These are phyloP conservation scores for Aspergillus ustus DNA, from an alignment of 2,329 filamentous ascomycete genomes.

Conservation along the genomic window DNA sequence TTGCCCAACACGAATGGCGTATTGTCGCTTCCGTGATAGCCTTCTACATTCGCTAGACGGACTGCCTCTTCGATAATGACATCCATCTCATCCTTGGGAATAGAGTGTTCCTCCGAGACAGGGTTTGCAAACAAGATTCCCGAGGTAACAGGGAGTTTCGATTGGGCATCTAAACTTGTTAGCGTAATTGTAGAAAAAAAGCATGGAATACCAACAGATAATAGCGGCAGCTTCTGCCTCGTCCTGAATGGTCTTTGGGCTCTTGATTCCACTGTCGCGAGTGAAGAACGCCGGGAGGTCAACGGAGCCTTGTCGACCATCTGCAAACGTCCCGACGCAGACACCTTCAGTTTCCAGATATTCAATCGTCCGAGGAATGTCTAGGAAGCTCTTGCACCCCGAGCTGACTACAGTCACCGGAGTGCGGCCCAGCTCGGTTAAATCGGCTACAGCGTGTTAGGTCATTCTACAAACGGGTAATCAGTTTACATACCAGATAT, in stretches of 20 bases:
- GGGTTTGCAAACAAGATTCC: slow-evolving; percentile 90
- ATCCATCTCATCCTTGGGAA: slow-evolving; percentile 74
- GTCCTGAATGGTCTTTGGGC: slow-evolving; percentile 73
- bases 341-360: slow-evolving; percentile 73
- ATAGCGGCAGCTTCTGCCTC: slow-evolving; percentile 88
- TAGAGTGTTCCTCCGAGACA: slow-evolving; percentile 71
- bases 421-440: slow-evolving; percentile 90
- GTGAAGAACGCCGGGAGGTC: slow-evolving; percentile 95
- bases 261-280: slow-evolving; percentile 79
- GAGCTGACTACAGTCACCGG: slow-evolving; percentile 85
- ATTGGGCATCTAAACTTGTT: slow-evolving; percentile 66
- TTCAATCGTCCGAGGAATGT: slow-evolving; percentile 88
- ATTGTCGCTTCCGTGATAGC: slow-evolving; percentile 73
- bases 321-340: slow-evolving; percentile 85
- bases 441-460: slow-evolving; percentile 64
- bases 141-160: slow-evolving; percentile 71
- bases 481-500: slow-evolving; percentile 62
- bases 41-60: slow-evolving; percentile 65
- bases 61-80: slow-evolving; percentile 70
- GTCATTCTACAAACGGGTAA: neutral
- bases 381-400: slow-evolving; percentile 94
- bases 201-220: slow-evolving; percentile 61
- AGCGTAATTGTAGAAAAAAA: slow-evolving; percentile 1
- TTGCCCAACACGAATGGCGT: slow-evolving; percentile 82
- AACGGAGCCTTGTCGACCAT: slow-evolving; percentile 72